Percentiles rank a stretch among this genome's conserved stretches.
phyloP scores from a whole-genome alignment of 176 grass and related monocot genomes.

The Avena sativa region DNA sequence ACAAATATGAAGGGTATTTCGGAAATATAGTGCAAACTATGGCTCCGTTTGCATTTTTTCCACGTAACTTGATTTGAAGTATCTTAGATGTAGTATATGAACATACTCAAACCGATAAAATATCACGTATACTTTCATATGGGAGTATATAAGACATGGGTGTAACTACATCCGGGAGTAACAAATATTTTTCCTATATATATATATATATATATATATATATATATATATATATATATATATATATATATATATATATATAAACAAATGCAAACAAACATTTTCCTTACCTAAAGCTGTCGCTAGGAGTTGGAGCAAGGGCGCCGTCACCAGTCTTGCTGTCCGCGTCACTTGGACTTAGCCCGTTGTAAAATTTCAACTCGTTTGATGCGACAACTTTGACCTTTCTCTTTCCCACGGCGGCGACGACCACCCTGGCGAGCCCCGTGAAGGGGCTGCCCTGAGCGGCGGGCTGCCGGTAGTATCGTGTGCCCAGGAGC shows the following conservation, averaged over 20 bases:
- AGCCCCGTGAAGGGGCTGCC: constrained; percentile 80
- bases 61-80: too few relatives aligned
- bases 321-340: constrained; percentile 8
- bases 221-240: not conserved
- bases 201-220: not conserved
- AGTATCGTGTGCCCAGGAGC: constrained; percentile 59
- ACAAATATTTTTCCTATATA: too few relatives aligned
- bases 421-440: constrained; percentile 59
- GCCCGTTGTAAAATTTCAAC: constrained; percentile 49
- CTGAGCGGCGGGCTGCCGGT: constrained; percentile 36
- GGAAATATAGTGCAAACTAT: too few relatives aligned
- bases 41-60: too few relatives aligned
- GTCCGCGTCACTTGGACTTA: not conserved
- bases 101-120: too few relatives aligned
- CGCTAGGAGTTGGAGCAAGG: constrained; percentile 52
- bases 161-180: too few relatives aligned
- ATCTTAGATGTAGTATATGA: too few relatives aligned
- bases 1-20: too few relatives aligned
- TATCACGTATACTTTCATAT: too few relatives aligned
- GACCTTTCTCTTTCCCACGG: constrained; percentile 58
- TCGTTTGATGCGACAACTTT: not conserved
- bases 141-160: too few relatives aligned
- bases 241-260: not conserved
- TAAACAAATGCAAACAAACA: not conserved
- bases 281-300: constrained; percentile 61